A percentile compares a stretch with the other conserved stretches of the same genome.
phyloP scores from a whole-genome alignment of 106 monocot genomes.

The Vanilla planifolia region DNA sequence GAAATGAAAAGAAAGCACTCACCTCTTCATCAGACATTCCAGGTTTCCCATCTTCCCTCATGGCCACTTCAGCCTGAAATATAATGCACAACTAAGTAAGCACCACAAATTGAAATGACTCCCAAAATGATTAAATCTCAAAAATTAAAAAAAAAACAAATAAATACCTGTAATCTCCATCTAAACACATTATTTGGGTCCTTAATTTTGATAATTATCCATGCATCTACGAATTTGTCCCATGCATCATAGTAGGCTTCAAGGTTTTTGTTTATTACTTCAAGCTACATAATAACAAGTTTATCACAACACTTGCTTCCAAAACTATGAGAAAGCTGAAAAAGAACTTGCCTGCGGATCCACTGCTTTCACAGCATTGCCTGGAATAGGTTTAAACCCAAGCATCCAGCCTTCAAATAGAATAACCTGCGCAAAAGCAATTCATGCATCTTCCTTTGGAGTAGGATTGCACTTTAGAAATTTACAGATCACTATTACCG shows the following conservation, averaged over 20 bases:
- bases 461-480: too few species aligned
- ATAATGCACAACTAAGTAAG: background rate
- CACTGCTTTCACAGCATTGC: conserved; percentile 76
- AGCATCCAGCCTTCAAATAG: conserved; percentile 99
- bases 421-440: conserved; percentile 50
- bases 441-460: too few species aligned
- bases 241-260: conserved; percentile 85
- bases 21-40: conserved; percentile 99
- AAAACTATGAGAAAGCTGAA: background rate
- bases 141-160: conserved; percentile 11
- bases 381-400: conserved; percentile 89
- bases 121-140: background rate
- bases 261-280: conserved; percentile 89
- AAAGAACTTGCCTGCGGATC: conserved; percentile 68
- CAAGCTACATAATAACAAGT: conserved; percentile 51
- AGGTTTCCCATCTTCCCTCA: conserved; percentile 91
- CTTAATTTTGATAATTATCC: conserved; percentile 90
- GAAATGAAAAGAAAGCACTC: background rate
- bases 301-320: background rate
- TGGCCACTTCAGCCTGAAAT: conserved; percentile 91
- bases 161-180: conserved; percentile 81
- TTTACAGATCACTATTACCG: conserved; percentile 27
- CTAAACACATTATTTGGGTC: conserved; percentile 85
- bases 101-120: background rate
- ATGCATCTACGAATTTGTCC: conserved; percentile 79